These are phyloP conservation scores for Neurospora cerealis DNA, from an alignment of 495 filamentous ascomycete genomes.

Conservation along the genomic window DNA sequence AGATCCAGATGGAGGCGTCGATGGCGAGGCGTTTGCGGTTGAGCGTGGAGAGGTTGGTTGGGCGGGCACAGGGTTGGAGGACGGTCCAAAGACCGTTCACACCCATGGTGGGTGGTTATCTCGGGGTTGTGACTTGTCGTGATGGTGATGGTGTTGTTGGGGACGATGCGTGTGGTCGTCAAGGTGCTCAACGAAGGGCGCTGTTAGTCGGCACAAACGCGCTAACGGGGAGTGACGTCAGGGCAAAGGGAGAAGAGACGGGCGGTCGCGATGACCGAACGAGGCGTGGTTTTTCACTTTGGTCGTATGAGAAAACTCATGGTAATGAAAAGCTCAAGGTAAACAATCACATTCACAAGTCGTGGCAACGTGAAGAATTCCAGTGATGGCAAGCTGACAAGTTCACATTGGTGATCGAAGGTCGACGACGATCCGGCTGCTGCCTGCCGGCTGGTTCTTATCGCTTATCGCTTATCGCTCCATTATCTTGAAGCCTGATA, in stretches of 20 bases:
- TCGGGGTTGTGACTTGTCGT: not conserved
- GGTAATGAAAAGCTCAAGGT: not conserved
- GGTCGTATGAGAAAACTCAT: not conserved
- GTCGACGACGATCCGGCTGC: not conserved
- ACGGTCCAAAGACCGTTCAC: slow-evolving; percentile 96
- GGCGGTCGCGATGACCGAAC: not conserved
- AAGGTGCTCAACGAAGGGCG: not conserved
- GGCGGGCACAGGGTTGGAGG: slow-evolving; percentile 79
- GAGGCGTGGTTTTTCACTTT: not conserved
- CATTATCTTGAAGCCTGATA: not conserved
- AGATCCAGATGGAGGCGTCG: slow-evolving; percentile 98
- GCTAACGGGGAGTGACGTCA: not conserved
- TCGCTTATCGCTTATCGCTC: not conserved
- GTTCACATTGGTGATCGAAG: not conserved
- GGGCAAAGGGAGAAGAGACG: not conserved
- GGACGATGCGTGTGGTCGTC: too few relatives aligned
- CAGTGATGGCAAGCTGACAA: not conserved
- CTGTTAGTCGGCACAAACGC: not conserved
- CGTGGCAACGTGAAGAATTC: not conserved
- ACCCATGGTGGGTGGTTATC: slow-evolving; percentile 58
- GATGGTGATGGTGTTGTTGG: not conserved
- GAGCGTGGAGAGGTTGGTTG: slow-evolving; percentile 88
- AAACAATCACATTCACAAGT: not conserved
- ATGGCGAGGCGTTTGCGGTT: slow-evolving; percentile 92
- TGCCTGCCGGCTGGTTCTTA: not conserved